These are phyloP conservation scores for Hydrangea macrophylla DNA, from an alignment of 148 eudicot species.

Conservation along the genomic window DNA sequence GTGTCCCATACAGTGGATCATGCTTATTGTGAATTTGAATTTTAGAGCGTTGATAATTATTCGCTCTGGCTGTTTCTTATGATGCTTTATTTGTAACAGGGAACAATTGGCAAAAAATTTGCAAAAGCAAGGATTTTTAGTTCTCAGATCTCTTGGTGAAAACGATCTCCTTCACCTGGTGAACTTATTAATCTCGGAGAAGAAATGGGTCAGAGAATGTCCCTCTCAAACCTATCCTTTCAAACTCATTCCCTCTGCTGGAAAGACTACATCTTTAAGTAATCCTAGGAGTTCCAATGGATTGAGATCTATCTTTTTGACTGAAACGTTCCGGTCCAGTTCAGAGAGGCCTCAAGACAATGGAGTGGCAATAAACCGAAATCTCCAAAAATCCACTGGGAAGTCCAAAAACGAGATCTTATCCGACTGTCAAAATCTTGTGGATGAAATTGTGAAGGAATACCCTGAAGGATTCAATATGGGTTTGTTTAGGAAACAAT, in stretches of 20 bases:
- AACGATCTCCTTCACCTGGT: slow-evolving; percentile 60
- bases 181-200: slow-evolving; percentile 57
- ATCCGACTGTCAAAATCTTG: slow-evolving; percentile 67
- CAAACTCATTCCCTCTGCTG: slow-evolving; percentile 32
- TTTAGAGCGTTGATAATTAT: not conserved
- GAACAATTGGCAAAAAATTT: slow-evolving; percentile 51
- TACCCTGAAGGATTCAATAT: slow-evolving; percentile 60
- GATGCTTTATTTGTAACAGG: slow-evolving; percentile 31
- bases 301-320: slow-evolving; percentile 35
- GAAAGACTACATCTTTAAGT: slow-evolving; percentile 21
- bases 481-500: slow-evolving; percentile 40
- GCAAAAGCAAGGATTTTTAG: slow-evolving; percentile 57
- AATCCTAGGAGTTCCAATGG: slow-evolving; percentile 31
- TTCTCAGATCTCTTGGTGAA: slow-evolving; percentile 43
- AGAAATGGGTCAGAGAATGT: slow-evolving; percentile 69
- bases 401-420: slow-evolving; percentile 58
- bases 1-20: not conserved
- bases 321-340: slow-evolving; percentile 13
- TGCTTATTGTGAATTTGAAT: not conserved
- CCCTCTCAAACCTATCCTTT: slow-evolving; percentile 47
- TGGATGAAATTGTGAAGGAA: slow-evolving; percentile 49
- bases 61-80: not conserved
- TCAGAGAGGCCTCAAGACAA: slow-evolving; percentile 13
- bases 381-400: slow-evolving; percentile 26
- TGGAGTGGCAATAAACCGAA: slow-evolving; percentile 26